Evolutionary conservation across 345 rosid species (phyloP).

Genomic region (Cardamine resedifolia): DNA sequence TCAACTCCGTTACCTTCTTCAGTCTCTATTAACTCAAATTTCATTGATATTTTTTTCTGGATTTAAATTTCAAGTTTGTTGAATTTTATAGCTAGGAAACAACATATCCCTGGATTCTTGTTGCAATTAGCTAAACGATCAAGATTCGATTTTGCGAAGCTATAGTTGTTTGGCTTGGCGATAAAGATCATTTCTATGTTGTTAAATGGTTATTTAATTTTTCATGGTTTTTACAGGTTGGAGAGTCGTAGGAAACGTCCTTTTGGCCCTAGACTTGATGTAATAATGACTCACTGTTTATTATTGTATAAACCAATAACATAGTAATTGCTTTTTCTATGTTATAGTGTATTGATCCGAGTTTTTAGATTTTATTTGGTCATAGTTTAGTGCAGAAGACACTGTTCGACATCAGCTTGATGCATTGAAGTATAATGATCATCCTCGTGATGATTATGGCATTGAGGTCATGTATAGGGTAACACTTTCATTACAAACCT

Average conservation of each 20-base stretch:
- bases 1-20: not conserved
- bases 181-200: not conserved
- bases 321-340: constrained; percentile 1
- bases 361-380: constrained; percentile 28
- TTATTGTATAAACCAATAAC: not conserved
- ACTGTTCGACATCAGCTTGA: constrained; percentile 80
- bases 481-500: constrained; percentile 7
- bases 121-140: too few relatives aligned
- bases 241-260: constrained; percentile 85
- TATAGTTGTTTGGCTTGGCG: too few relatives aligned
- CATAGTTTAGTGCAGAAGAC: constrained; percentile 91
- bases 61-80: too few relatives aligned
- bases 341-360: constrained; percentile 15
- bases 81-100: too few relatives aligned
- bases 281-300: constrained; percentile 43
- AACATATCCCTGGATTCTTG: too few relatives aligned
- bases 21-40: not conserved
- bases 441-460: constrained; percentile 85
- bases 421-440: constrained; percentile 81
- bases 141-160: not conserved
- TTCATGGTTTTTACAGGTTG: constrained; percentile 57
- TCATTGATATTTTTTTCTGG: too few relatives aligned
- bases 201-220: not conserved
- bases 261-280: constrained; percentile 84
- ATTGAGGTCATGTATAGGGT: constrained; percentile 95